Base-by-base conservation (phyloP, 495 filamentous ascomycete species). In the Extremus antarcticus region DNA sequence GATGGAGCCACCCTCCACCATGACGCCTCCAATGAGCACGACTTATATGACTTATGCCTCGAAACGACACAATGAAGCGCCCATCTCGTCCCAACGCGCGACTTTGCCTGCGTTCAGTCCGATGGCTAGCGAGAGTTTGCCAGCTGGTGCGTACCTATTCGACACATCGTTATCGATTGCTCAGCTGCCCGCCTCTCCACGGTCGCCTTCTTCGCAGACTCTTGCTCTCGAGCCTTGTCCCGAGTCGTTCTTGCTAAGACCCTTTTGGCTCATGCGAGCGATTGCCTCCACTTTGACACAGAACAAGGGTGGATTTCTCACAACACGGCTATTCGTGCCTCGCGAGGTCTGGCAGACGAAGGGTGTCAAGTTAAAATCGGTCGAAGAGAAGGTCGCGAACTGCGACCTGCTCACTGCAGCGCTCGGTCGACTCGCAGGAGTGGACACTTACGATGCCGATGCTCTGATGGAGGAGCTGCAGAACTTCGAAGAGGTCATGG, bases 401-500 rank as follows among this genome's bases (percentile, higher is more conserved):
- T 96, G 90, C 61, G 94, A 98, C 64, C 74, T 90, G 35, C 74
- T 98, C 38, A 96, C 90, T 8, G 94, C 92, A 1, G 90, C 92
- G 16, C 73, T 98, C 43, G 61, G 61, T 20, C 54, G 55, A 0
- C 76, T 98, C 24, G 79, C 82, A 16, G 78, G 80, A 50, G 89
- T 95, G 3, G 89, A 96, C 60, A 89, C 82, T 1, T 83, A 82
- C 56, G 90, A 97, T 66, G 87, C 90, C 1, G 89, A 94, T 61
- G 87, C 90, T 19, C 82, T 98, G 16, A 72, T 94, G 25, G 90
- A 95, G 61, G 92, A 98, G 66, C 94, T 98, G 88, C 88, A 96
- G 65, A 74, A 80, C n/a, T 76, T 98, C 24, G 92, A 98, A 70
- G 76, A 73, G 51, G 76, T 96, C 35, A 76, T 98, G 25, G 92